phyloP scores from a whole-genome alignment of 2,329 filamentous ascomycete genomes.

The Penicillium sp. region DNA sequence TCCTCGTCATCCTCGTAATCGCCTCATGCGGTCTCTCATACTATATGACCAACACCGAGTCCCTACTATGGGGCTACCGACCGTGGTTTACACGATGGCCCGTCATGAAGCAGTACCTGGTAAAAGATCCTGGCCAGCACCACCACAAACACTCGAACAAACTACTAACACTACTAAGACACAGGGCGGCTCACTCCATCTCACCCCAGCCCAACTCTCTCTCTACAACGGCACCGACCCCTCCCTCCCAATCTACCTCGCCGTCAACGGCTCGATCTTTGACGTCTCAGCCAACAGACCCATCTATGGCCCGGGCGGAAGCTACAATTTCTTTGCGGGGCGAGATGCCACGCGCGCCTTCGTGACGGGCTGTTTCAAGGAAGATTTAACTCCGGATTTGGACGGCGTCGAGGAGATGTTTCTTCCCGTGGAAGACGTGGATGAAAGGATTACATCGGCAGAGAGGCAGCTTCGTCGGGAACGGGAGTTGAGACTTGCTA shows the following conservation, averaged over 20 bases:
- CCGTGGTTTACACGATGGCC: slow-evolving; percentile 58
- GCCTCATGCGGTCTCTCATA: slow-evolving; percentile 69
- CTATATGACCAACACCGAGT: slow-evolving; percentile 67
- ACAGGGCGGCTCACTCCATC: slow-evolving; percentile 55
- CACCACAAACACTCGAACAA: background rate
- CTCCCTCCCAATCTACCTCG: slow-evolving; percentile 76
- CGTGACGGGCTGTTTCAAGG: slow-evolving; percentile 86
- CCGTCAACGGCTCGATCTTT: slow-evolving; percentile 67
- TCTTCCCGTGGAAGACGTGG: slow-evolving; percentile 61
- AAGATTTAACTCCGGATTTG: slow-evolving; percentile 79
- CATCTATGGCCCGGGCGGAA: slow-evolving; percentile 74
- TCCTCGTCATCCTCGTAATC: slow-evolving; percentile 62
- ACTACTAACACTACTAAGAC: background rate
- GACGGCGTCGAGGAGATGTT: slow-evolving; percentile 85
- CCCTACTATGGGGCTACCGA: slow-evolving; percentile 63
- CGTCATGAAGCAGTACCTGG: slow-evolving; percentile 58
- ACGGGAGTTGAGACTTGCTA: slow-evolving; percentile 62
- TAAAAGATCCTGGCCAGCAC: slow-evolving; percentile 32
- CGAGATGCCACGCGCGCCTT: slow-evolving; percentile 82
- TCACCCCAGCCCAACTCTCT: slow-evolving; percentile 71
- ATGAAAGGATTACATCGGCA: slow-evolving; percentile 31
- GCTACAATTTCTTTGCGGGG: slow-evolving; percentile 82
- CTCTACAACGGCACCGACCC: slow-evolving; percentile 73
- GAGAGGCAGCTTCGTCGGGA: slow-evolving; percentile 52
- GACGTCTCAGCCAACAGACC: slow-evolving; percentile 55